Base-by-base conservation (phyloP, 1,284 basidiomycete species). In the Papiliotrema nemorosa region DNA sequence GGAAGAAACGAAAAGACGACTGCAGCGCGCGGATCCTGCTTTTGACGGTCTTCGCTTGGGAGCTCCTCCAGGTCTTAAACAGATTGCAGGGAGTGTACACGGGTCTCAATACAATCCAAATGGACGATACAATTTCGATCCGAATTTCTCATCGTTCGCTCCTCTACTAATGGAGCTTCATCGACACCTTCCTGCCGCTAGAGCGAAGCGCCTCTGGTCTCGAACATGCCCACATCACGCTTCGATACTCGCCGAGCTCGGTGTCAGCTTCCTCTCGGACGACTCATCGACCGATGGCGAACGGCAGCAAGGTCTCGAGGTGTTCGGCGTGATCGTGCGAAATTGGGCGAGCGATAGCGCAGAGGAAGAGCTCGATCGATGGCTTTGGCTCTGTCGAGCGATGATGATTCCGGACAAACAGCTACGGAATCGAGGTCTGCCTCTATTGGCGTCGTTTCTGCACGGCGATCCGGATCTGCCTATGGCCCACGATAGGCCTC, bases 201-300 rank as follows among this genome's bases (percentile, higher is more conserved):
- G 69, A 20, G 59, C 67, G 1, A 69, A 69, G 47, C 59, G 60
- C 27, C 48, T 64, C 1, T 73, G 70, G 70, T 66, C 65, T 0
- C 53, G 66, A 16, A 71, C 70, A 2, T 70, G 64, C 36, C 70
- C 70, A 1, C 69, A 71, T 46, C 70, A 73, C 49, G 57, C 62
- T 3, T 60, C 62, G 6, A 67, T 73, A 37, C 58, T 73, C 12
- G 62, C 68, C 14, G 70, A 73, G 50, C 58, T 73, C 2, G 64
- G 64, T 10, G 58, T 65, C 1, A 60, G 64, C 1, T 71, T 71
- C 46, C 50, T 70, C 1, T 58, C 59, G 6, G 62, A 66, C 37
- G 47, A 49, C 3, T 47, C 56, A 1, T 60, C 66, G 14, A 62
- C 62, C 13, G 61, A 61, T 20, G 67, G 66, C 5, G 68, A 71